phyloP scores from a whole-genome alignment of 495 filamentous ascomycete species.

The Aspergillus kassunensis region DNA sequence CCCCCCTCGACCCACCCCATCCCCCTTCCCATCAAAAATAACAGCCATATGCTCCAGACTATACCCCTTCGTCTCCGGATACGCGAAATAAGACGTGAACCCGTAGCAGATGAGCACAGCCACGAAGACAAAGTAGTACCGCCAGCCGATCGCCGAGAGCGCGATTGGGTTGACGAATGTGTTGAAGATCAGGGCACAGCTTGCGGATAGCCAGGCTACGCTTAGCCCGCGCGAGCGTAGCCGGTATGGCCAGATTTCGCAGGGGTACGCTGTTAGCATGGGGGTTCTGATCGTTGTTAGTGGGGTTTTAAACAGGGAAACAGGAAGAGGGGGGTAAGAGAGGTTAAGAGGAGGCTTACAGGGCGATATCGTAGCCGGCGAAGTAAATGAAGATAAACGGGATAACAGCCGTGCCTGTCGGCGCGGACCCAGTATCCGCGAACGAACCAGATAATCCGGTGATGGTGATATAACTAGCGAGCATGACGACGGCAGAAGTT shows the following conservation, averaged over 20 bases:
- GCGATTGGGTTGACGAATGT: constrained; percentile 59
- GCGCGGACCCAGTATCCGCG: constrained; percentile 36
- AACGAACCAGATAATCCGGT: constrained; percentile 50
- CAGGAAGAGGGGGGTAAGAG: no score
- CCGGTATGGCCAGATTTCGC: constrained; percentile 62
- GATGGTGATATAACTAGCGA: constrained; percentile 53
- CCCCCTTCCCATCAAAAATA: constrained; percentile 57
- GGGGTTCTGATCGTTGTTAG: constrained; percentile 36
- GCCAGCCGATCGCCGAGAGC: constrained; percentile 52
- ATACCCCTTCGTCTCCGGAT: constrained; percentile 59
- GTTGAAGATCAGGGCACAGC: constrained; percentile 27
- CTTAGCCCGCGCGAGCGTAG: constrained; percentile 64
- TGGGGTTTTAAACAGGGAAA: background rate
- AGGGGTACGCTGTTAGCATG: constrained; percentile 55
- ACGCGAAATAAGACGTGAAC: constrained; percentile 54
- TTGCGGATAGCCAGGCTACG: background rate
- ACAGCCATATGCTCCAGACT: constrained; percentile 60
- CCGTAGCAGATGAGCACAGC: constrained; percentile 42
- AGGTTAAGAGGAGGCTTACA: background rate
- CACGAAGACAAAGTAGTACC: constrained; percentile 57
- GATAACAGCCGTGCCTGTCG: constrained; percentile 48
- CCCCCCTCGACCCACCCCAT: no score
- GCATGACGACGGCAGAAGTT: constrained; percentile 52
- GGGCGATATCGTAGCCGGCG: constrained; percentile 53
- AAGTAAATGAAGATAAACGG: constrained; percentile 59